Evolutionary conservation across 176 grass and related monocot genomes (phyloP), one percentile per base, ranked within the genome.

Genomic region (Hordeum vulgare): DNA sequence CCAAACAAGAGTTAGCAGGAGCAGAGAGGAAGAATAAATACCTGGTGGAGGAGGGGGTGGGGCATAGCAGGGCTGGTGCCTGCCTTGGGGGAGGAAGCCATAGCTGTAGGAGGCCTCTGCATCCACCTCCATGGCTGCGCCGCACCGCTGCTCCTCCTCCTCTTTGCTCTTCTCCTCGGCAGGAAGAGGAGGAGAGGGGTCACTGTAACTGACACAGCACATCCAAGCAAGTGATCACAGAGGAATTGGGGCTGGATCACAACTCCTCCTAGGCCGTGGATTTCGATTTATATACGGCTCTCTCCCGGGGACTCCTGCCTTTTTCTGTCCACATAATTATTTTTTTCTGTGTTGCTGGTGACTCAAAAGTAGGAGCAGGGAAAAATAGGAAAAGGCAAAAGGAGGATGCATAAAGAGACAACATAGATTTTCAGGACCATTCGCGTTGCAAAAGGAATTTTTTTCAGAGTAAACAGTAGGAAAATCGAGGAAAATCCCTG

Each of bases 111-210:
- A 79, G 83, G 76, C 61, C 1, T 87, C 89, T 63, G 75, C 68
- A 20, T 87, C 84, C 8, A 87, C 69, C 75, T 87, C 89, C 89
- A 90, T 90, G 71, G 75, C 53, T 7, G 47, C 41, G 4, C 45
- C 12, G 71, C 63, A 85, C 53, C 62, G 51, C 80, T 23, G 51
- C 80, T 23, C 12, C 71, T 53, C 27, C 71, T 53, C 27, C 20
- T 45, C 57, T 34, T 11, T 33, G 17, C 79, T 51, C 44, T 17
- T n/a, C 80, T 80, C 60, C 53, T 71, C 36, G 24, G 42, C n/a
- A 37, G 25, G 33, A 28, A 37, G 80, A 72, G 40, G 12, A 45
- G 69, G 9, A 36, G 54, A 36, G 1, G 21, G 40, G 54, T 74
- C 41, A 1, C 56, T 72, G 26, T 26, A 86, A 86, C 78, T 73